A percentile compares a stretch with the other conserved stretches of the same genome.
These are phyloP conservation scores for Carex pumila DNA, from an alignment of 176 grass and related monocot genomes.

Conservation along the genomic window DNA sequence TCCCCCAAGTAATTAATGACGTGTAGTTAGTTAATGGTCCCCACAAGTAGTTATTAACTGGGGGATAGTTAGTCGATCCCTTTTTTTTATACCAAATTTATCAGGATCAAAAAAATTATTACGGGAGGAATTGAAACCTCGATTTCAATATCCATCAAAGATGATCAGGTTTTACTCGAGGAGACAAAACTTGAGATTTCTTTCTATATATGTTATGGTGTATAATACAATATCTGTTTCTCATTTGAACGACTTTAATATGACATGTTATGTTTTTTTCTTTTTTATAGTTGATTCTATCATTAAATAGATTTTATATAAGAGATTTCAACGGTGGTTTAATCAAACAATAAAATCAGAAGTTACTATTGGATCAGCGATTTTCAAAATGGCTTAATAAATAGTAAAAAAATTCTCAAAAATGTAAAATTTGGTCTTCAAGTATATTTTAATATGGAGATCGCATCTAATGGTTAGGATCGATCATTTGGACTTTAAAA, in stretches of 20 bases:
- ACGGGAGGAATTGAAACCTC: neutral
- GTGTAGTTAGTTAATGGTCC: too few species aligned
- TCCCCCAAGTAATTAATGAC: too few species aligned
- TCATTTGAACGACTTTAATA: neutral
- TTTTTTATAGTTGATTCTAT: neutral
- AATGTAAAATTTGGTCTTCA: neutral
- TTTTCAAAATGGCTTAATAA: neutral
- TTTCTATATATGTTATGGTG: neutral
- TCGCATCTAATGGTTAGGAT: too few species aligned
- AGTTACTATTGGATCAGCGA: too few species aligned
- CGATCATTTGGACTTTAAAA: too few species aligned
- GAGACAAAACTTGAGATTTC: neutral
- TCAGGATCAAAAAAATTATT: neutral
- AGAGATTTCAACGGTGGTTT: too few species aligned
- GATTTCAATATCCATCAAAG: neutral
- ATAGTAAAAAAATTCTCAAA: neutral
- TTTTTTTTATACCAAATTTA: neutral
- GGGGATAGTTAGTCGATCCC: too few species aligned
- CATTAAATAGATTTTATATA: neutral
- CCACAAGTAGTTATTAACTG: too few species aligned
- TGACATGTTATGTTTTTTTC: neutral
- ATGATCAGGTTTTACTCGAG: neutral
- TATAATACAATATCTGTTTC: neutral
- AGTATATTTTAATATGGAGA: too few species aligned
- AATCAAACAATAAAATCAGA: too few species aligned